Evolutionary conservation across 2,329 filamentous ascomycete species (phyloP), one percentile per base, ranked within the genome.

Genomic region (Alternaria incomplexa): DNA sequence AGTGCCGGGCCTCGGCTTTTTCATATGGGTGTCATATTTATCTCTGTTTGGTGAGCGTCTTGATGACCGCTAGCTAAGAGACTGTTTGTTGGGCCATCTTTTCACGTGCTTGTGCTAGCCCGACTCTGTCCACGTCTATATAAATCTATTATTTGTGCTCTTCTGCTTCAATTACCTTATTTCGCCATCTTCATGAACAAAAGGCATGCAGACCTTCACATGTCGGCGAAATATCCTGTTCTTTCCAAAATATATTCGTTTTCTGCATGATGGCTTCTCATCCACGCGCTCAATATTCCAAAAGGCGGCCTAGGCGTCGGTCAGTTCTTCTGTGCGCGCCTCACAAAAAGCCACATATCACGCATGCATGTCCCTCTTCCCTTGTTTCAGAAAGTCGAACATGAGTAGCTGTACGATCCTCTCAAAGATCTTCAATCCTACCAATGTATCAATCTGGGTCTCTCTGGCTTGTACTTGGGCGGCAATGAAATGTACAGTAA

Each of bases 371-470:
- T 40, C n/a, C 36, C 1, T n/a, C 15, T 40, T 15, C 15, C 1
- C 0, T 40, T n/a, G 0, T 5, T 40, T n/a, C 32, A 40, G 0
- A 1, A 1, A 17, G 15, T 40, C 36, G 36, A 1, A 40, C 36
- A 40, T 0, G 36, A 1, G 0, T 40, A 0, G 32, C 1, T 40
- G 32, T 40, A 0, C 1, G 32, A 40, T 40, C 1, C 8, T 1
- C 32, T 40, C 1, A 40, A 40, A 40, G 15, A 40, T 17, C 15
- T 40, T 2, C 32, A 10, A 40, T 40, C 2, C 15, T 17, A 17
- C 2, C 15, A 10, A 0, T n/a, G 7, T 0, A 40, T 10, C 0
- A 15, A n/a, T 2, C 17, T 0, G 15, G 15, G 8, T 1, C 8
- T 40, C 8, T 40, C 8, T 40, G 20, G 20, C 20, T 20, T 20